Percentiles rank a stretch among this genome's conserved stretches.
Evolutionary conservation across 305 asterid genomes (phyloP).

Genomic region (Fraxinus angustifolia): DNA sequence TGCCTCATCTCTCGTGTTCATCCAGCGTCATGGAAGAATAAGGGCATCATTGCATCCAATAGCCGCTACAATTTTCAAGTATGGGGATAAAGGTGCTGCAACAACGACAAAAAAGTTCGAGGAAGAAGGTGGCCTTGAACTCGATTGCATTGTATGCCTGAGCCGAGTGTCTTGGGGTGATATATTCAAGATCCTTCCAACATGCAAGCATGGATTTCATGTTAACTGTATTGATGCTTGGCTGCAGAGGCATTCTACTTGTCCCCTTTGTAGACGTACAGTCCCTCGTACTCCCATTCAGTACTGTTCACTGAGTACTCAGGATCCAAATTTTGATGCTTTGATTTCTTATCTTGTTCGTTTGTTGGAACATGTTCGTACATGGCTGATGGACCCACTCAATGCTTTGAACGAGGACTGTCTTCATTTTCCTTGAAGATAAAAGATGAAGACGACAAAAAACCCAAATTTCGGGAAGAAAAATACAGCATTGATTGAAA

Average conservation of each 20-base stretch:
- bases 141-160: slow-evolving; percentile 21
- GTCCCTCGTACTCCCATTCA: background rate
- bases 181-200: slow-evolving; percentile 10
- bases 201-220: slow-evolving; percentile 24
- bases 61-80: background rate
- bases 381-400: slow-evolving; percentile 17
- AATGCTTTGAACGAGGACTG: background rate
- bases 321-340: background rate
- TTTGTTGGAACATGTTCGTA: background rate
- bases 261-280: slow-evolving; percentile 20
- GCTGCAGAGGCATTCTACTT: slow-evolving; percentile 13
- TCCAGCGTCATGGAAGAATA: background rate
- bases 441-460: background rate
- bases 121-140: background rate
- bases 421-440: background rate
- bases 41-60: background rate
- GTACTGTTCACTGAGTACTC: background rate
- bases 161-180: background rate
- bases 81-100: background rate
- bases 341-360: slow-evolving; percentile 2
- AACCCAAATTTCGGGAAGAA: background rate
- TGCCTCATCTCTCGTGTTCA: background rate
- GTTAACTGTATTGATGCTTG: slow-evolving; percentile 22
- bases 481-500: background rate
- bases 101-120: background rate